phyloP scores from a whole-genome alignment of 176 grass and related monocot species.

The Panicum miliaceum region DNA sequence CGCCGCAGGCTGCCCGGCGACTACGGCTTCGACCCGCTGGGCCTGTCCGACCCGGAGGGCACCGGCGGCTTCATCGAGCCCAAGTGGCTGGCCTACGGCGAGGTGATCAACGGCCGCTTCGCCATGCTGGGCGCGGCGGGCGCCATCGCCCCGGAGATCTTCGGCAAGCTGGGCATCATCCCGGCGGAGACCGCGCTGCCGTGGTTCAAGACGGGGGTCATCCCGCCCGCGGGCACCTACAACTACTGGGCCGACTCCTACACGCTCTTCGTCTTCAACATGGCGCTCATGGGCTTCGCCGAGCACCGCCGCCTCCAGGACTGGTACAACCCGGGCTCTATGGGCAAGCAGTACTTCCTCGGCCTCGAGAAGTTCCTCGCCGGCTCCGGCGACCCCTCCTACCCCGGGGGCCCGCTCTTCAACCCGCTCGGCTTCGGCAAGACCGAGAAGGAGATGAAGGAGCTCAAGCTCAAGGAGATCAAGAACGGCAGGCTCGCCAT shows the following conservation, averaged over 20 bases:
- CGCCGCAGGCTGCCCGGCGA: slow-evolving; percentile 75
- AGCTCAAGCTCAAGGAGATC: slow-evolving; percentile 87
- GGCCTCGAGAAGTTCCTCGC: slow-evolving; percentile 79
- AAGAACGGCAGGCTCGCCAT: slow-evolving; percentile 89
- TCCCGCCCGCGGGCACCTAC: slow-evolving; percentile 90
- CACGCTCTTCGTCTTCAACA: slow-evolving; percentile 92
- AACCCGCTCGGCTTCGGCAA: slow-evolving; percentile 89
- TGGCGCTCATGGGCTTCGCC: slow-evolving; percentile 94
- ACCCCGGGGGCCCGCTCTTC: slow-evolving; percentile 86
- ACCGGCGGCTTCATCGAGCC: slow-evolving; percentile 98
- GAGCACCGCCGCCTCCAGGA: slow-evolving; percentile 98
- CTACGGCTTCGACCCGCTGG: slow-evolving; percentile 83
- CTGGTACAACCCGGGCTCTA: slow-evolving; percentile 86
- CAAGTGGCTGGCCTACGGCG: slow-evolving; percentile 89
- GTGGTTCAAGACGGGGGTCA: slow-evolving; percentile 91
- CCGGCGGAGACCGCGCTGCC: slow-evolving; percentile 83
- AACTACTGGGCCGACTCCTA: slow-evolving; percentile 91
- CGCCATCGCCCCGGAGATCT: slow-evolving; percentile 66
- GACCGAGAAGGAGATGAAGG: slow-evolving; percentile 76
- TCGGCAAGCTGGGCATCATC: slow-evolving; percentile 75
- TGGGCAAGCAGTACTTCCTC: slow-evolving; percentile 93
- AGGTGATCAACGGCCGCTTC: slow-evolving; percentile 86
- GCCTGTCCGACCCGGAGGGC: slow-evolving; percentile 93
- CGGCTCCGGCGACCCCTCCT: slow-evolving; percentile 75
- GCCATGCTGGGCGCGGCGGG: slow-evolving; percentile 87